Conservation (phyloP, 176 grass and related monocot genomes). For the Triticum dicoccoides region DNA sequence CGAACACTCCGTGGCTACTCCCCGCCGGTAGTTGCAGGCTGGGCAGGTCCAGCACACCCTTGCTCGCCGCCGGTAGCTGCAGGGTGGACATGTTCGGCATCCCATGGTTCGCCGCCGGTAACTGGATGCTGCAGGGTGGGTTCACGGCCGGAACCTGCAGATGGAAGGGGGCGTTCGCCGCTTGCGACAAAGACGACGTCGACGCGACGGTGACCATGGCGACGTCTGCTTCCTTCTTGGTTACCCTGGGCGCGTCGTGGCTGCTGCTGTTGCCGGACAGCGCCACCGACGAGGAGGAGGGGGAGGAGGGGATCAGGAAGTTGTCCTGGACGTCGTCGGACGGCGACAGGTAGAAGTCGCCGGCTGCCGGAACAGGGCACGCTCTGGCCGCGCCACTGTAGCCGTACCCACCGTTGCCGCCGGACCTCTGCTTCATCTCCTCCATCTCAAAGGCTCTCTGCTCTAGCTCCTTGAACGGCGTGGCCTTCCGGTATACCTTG, state of each 20-base stretch:
- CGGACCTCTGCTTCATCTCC: constrained; percentile 37
- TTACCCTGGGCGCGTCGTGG: background rate
- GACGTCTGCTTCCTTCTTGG: constrained; percentile 32
- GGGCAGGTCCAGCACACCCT: constrained; percentile 17
- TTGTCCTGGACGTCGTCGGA: constrained; percentile 40
- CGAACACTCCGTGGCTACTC: constrained; percentile 26
- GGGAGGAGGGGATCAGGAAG: background rate
- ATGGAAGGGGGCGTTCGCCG: background rate
- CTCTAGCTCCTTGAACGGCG: constrained; percentile 22
- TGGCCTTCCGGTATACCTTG: constrained; percentile 83
- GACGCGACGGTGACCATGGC: constrained; percentile 32
- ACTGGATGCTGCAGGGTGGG: background rate
- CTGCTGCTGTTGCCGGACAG: background rate
- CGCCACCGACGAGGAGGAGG: background rate
- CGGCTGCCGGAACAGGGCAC: background rate
- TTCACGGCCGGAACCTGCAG: background rate
- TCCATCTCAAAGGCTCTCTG: constrained; percentile 56
- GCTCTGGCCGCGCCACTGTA: background rate
- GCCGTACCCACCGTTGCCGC: too few relatives aligned
- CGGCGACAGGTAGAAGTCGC: constrained; percentile 28
- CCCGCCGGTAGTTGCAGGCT: constrained; percentile 36
- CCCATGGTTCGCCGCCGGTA: background rate
- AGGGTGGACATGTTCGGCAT: background rate
- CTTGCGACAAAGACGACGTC: background rate
- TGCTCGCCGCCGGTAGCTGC: constrained; percentile 5